phyloP scores from a whole-genome alignment of 192 early-diverging fungal genomes.

The Gonapodya prolifera region DNA sequence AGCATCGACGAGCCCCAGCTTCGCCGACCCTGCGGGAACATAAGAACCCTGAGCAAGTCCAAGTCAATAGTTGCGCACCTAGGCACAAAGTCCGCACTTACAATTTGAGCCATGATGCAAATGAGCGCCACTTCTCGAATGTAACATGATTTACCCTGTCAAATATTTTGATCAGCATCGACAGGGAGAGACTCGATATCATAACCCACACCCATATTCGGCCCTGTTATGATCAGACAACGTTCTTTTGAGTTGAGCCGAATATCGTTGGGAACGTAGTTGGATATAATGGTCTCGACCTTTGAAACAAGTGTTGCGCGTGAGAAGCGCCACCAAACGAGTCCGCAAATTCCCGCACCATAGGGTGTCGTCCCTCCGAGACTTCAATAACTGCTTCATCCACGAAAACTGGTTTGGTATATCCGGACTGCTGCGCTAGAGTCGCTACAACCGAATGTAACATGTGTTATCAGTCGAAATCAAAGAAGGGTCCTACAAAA shows the following conservation, averaged over 20 bases:
- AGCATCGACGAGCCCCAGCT: slow-evolving; percentile 53
- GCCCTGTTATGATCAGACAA: slow-evolving; percentile 37
- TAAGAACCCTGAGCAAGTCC: slow-evolving; percentile 35
- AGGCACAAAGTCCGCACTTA: no score
- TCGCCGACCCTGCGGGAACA: slow-evolving; percentile 53
- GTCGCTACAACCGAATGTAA: slow-evolving; percentile 13
- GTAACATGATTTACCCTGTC: not conserved
- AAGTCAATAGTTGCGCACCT: not conserved
- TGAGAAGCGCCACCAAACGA: not conserved
- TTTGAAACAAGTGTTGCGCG: not conserved
- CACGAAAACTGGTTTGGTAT: slow-evolving; percentile 44
- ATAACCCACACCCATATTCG: slow-evolving; percentile 56
- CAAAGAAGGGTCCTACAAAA: not conserved
- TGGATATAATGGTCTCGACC: not conserved
- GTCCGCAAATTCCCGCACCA: slow-evolving; percentile 40
- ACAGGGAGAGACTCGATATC: slow-evolving; percentile 60
- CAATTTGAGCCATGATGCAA: slow-evolving; percentile 50
- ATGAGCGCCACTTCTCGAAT: slow-evolving; percentile 31
- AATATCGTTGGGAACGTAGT: slow-evolving; percentile 55
- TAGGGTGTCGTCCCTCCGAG: slow-evolving; percentile 52
- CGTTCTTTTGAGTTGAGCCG: slow-evolving; percentile 14
- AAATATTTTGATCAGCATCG: no score
- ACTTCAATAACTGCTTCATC: slow-evolving; percentile 32
- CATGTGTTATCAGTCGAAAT: not conserved
- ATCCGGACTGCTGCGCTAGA: slow-evolving; percentile 37